A percentile compares a stretch with the other conserved stretches of the same genome.
Conservation (phyloP, 352 stramenopile genomes). For the Pythium dissimile region DNA sequence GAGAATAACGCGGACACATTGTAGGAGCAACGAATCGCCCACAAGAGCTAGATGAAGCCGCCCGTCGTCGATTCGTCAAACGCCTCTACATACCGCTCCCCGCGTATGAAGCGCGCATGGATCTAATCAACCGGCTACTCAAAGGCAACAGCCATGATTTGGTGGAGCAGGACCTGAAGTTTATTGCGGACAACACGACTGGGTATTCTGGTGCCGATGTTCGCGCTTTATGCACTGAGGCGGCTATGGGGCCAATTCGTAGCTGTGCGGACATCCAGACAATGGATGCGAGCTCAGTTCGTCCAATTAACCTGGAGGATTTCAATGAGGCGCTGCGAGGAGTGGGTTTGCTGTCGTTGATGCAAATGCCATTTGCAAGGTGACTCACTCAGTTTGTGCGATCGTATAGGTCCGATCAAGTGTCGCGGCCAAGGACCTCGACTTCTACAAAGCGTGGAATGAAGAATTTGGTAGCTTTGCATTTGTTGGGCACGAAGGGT, state of each 20-base stretch:
- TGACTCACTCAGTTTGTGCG: conserved; percentile 1
- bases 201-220: conserved; percentile 98
- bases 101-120: conserved; percentile 77
- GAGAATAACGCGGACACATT: neutral
- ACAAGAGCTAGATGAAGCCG: conserved; percentile 97
- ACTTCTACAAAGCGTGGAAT: conserved; percentile 93
- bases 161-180: conserved; percentile 80
- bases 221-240: conserved; percentile 95
- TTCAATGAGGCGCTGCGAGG: conserved; percentile 92
- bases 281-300: conserved; percentile 89
- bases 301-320: conserved; percentile 93
- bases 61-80: conserved; percentile 96
- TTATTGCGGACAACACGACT: conserved; percentile 83
- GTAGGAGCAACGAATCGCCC: conserved; percentile 95
- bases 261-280: conserved; percentile 79
- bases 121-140: conserved; percentile 91
- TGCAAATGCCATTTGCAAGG: neutral
- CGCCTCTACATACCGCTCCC: conserved; percentile 97
- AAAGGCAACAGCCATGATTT: conserved; percentile 92
- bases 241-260: conserved; percentile 96
- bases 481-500: conserved; percentile 70
- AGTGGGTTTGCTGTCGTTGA: conserved; percentile 25
- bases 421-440: conserved; percentile 93
- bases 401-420: conserved; percentile 88
- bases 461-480: conserved; percentile 90